Evolutionary conservation across 176 grass and related monocot species (phyloP).

Genomic region (Aegilops longissima): DNA sequence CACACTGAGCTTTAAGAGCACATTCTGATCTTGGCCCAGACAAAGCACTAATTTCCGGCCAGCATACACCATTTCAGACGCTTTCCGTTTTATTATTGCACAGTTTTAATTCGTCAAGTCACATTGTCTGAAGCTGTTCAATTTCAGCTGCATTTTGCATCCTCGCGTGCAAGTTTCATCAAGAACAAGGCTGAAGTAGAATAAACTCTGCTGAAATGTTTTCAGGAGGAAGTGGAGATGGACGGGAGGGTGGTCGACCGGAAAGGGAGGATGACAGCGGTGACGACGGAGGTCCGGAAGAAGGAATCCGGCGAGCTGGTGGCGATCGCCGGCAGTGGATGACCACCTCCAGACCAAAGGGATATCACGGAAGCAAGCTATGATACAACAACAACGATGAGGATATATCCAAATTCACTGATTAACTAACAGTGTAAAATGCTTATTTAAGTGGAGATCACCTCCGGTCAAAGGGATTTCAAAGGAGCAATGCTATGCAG

Average conservation of each 20-base stretch:
- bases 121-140: not conserved
- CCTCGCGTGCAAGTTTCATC: not conserved
- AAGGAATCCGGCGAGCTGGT: slow-evolving; percentile 52
- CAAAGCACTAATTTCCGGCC: not conserved
- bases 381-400: not conserved
- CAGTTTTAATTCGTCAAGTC: not conserved
- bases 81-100: not conserved
- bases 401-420: not conserved
- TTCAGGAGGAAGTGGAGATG: slow-evolving; percentile 75
- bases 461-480: not conserved
- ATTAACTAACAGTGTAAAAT: not conserved
- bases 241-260: slow-evolving; percentile 53
- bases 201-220: not conserved
- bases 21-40: not conserved
- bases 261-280: slow-evolving; percentile 68
- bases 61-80: not conserved
- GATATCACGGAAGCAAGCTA: slow-evolving; percentile 44
- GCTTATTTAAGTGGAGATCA: no score
- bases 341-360: slow-evolving; percentile 48
- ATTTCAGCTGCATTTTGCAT: not conserved
- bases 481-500: not conserved
- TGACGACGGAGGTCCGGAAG: slow-evolving; percentile 55
- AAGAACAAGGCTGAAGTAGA: not conserved
- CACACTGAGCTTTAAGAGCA: slow-evolving; percentile 5
- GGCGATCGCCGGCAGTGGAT: slow-evolving; percentile 73